Base-by-base conservation (phyloP, 2,329 filamentous ascomycete species). In the Botrytis galanthina region DNA sequence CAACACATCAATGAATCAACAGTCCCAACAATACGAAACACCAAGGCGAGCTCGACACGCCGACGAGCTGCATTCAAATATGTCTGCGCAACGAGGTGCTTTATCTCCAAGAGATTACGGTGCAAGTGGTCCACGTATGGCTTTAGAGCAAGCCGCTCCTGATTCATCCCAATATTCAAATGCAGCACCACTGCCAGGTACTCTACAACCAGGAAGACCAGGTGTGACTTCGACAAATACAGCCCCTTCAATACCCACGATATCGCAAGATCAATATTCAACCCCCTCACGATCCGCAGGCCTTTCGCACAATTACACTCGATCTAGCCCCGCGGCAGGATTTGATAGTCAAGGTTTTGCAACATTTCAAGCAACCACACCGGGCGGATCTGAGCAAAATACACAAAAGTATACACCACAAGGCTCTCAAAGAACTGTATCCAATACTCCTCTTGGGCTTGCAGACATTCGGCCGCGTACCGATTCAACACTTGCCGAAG, bases 381-480 rank as follows among this genome's bases (percentile, higher is more conserved):
- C 92, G 42, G 87, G 89, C 48, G 87, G 88, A 72, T 85, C 79
- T 77, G 82, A 81, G 80, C 87, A 82, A 78, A 75, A 75, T 4
- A 86, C 87, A 8, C 78, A 83, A 73, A 90, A 89, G 78, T 91
- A 90, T 81, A 84, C 82, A 76, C 84, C 86, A 60, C 85, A 88
- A 14, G 87, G 85, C 67, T 89, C 83, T 81, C 91, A 84, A 87
- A 88, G 88, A 76, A 87, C 86, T 74, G 83, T 90, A 71, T 93
- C 75, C 77, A 95, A 96, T 81, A 97, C 95, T 14, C 95, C 95
- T 4, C 87, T 98, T 46, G 96, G 94, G 26, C 88, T 98, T 61
- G 93, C 94, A 75, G 95, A 98, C 82, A 98, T 98, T 81, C 88
- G 95, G 74, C 94, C 94, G 18, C 90, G 94, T 73, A 92, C 93